Base-by-base conservation (phyloP, 192 early-diverging fungal species). In the Umbelopsis isabellina region DNA sequence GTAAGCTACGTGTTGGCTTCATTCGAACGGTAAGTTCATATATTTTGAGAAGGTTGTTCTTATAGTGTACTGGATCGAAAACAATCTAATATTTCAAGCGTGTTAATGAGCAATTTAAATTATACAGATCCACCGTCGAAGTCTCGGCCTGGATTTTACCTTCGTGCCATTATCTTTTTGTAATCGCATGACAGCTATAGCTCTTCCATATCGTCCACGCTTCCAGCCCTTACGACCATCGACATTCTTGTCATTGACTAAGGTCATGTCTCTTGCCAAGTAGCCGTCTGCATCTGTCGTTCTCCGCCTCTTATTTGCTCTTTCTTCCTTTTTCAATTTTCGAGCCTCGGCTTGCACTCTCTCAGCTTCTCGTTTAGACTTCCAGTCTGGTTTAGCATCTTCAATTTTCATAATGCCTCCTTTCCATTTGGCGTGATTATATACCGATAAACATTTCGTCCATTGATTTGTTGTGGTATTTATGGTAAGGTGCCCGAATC, bases 361-460 rank as follows among this genome's bases (percentile, higher is more conserved):
- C 52, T 82, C 68, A 53, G 55, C 66, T 33, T 77, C 48, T 58
- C 58, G 83, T 70, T 77, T 76, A 52, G 81, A 80, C 72, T 82
- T 82, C 77, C 87, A 94, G 67, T 87, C 82, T 52, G 87, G 86
- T 74, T 93, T 93, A 13, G 94, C 91, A n/a, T 92, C 93, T 66
- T 94, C 90, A 18, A 95, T 79, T 49, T 88, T 85, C 66, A 95
- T 55, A 30, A 86, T 84, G 25, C 87, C 82, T 47, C 94, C 94
- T 77, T 93, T 95, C 94, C 94, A 95, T 65, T 91, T 93, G 13
- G 94, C 79, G 3, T 91, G 90, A 45, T 91, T 90, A 69, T 90
- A 93, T 20, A 89, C 53, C 20, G 84, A 81, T 25, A 89, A n/a
- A 67, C 92, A 94, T 75, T 86, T 88, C 47, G 74, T 81, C 85